Evolutionary conservation across 1,284 basidiomycete species (phyloP).

Genomic region (Pseudozyma flocculosa): DNA sequence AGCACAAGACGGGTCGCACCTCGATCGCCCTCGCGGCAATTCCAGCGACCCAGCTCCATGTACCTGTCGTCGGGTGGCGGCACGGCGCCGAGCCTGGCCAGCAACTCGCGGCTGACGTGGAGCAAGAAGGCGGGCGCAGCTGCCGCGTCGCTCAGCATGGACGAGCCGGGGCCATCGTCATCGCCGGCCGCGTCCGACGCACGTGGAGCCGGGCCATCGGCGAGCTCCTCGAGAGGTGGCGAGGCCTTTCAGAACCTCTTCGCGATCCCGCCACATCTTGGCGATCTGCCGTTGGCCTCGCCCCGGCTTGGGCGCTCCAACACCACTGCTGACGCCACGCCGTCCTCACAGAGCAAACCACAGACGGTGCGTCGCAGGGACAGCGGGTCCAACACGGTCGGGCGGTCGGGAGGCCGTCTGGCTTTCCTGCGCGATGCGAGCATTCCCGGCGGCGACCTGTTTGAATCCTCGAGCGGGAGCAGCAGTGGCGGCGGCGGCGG

Average conservation of each 20-base stretch:
- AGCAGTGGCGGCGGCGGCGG: background rate
- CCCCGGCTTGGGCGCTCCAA: too few species aligned
- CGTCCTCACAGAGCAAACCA: background rate
- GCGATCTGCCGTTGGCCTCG: background rate
- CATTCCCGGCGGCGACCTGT: background rate
- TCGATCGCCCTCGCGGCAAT: background rate
- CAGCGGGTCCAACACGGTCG: conserved; percentile 13
- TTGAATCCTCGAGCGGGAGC: background rate
- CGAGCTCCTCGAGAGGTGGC: background rate
- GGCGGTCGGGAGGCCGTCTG: conserved; percentile 10
- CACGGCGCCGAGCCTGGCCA: background rate
- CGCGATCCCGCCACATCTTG: background rate
- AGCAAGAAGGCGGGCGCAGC: background rate
- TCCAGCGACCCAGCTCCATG: background rate
- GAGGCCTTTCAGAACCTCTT: background rate
- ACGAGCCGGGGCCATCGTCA: background rate
- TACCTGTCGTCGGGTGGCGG: background rate
- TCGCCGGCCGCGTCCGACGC: too few species aligned
- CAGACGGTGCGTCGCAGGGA: conserved; percentile 6
- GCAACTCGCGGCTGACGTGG: background rate
- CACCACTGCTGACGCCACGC: too few species aligned
- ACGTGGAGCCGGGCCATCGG: too few species aligned
- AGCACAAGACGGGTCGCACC: too few species aligned
- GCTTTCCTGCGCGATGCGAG: conserved; percentile 6
- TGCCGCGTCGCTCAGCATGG: background rate